A percentile compares a stretch with the other conserved stretches of the same genome.
Evolutionary conservation across 2,329 filamentous ascomycete species (phyloP).

Genomic region (Monosporascus ibericus): DNA sequence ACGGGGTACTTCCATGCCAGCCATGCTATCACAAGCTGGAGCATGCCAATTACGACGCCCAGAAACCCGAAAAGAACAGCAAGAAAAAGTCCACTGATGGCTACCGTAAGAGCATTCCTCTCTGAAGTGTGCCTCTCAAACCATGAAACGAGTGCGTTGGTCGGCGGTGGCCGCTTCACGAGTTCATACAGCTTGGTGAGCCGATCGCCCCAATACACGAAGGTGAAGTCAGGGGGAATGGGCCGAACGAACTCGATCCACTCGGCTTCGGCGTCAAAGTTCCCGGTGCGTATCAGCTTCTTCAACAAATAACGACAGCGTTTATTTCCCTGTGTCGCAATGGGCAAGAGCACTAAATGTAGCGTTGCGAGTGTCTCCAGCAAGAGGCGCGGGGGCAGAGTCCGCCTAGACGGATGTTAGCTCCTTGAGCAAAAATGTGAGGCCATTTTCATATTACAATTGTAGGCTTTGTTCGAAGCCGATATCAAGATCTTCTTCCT

Average conservation of each 20-base stretch:
- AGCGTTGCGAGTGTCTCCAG: conserved; percentile 5
- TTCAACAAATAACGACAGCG: conserved; percentile 1
- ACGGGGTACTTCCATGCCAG: conserved; percentile 3
- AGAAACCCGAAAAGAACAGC: conserved; percentile 4
- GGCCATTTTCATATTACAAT: background rate
- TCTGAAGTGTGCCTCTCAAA: conserved; percentile 8
- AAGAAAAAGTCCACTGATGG: conserved; percentile 3
- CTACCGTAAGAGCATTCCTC: conserved; percentile 7
- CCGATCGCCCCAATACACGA: conserved; percentile 4
- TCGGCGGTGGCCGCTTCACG: conserved; percentile 3
- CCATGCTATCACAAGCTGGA: conserved; percentile 5
- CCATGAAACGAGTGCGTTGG: conserved; percentile 5
- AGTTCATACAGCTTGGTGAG: conserved; percentile 1
- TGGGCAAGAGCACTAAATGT: conserved; percentile 4
- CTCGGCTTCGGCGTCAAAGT: conserved; percentile 1
- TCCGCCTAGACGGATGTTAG: background rate
- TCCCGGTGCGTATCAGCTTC: conserved; percentile 1
- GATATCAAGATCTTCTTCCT: background rate
- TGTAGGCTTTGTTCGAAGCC: background rate
- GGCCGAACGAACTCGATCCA: conserved; percentile 2
- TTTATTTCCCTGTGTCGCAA: background rate
- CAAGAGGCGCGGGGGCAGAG: conserved; percentile 4
- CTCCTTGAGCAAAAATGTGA: background rate
- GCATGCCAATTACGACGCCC: conserved; percentile 4
- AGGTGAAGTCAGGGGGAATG: conserved; percentile 4